Conservation (phyloP, 805 yeast genomes). For the Spathaspora passalidarum region DNA sequence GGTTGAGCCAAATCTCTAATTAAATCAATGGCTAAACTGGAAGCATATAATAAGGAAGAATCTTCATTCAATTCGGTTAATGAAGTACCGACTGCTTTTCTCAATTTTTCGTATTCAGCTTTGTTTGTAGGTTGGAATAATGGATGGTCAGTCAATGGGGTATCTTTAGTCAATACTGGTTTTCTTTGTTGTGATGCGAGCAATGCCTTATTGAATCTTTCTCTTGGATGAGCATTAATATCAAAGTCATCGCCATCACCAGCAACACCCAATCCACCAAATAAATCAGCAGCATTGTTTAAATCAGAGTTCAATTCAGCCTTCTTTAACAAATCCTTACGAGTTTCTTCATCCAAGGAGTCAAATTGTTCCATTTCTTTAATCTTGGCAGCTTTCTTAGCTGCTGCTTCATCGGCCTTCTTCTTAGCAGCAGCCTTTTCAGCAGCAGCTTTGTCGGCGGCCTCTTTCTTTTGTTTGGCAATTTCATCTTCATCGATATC, state of each 20-base stretch:
- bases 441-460: conserved; percentile 37
- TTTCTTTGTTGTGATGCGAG: conserved; percentile 31
- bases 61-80: conserved; percentile 44
- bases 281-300: conserved; percentile 88
- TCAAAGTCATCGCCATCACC: conserved; percentile 25
- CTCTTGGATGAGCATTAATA: conserved; percentile 51
- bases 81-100: conserved; percentile 22
- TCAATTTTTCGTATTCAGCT: conserved; percentile 61
- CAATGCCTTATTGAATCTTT: conserved; percentile 42
- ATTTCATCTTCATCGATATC: conserved; percentile 77
- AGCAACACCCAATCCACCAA: conserved; percentile 67
- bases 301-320: conserved; percentile 85
- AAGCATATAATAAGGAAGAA: conserved; percentile 65
- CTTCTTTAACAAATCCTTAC: conserved; percentile 67
- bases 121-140: conserved; percentile 79
- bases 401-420: conserved; percentile 46
- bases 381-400: conserved; percentile 42
- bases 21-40: conserved; percentile 77
- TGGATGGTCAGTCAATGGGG: conserved; percentile 75
- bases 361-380: conserved; percentile 53
- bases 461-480: conserved; percentile 38
- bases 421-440: conserved; percentile 45
- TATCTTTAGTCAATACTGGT: conserved; percentile 47
- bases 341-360: conserved; percentile 67
- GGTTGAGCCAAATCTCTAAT: conserved; percentile 84